Evolutionary conservation across 345 rosid genomes (phyloP).

Genomic region (Ailanthus altissimus): DNA sequence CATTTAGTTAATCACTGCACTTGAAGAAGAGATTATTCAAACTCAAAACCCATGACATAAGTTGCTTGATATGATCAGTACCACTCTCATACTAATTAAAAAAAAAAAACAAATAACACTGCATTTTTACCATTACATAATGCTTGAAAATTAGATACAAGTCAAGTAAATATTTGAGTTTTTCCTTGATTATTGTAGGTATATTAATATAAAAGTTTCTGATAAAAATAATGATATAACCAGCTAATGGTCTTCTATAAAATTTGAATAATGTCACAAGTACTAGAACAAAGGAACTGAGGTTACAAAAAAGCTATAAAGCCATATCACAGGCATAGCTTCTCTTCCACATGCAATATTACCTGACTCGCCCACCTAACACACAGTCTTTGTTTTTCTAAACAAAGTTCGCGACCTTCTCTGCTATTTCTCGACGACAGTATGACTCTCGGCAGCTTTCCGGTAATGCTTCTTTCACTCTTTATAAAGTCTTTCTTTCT

Average conservation of each 20-base stretch:
- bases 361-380: constrained; percentile 20
- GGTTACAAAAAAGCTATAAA: neutral
- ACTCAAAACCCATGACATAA: too few species aligned
- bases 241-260: constrained; percentile 26
- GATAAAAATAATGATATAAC: neutral
- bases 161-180: too few species aligned
- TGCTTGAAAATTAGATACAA: too few species aligned
- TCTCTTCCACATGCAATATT: neutral
- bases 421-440: neutral
- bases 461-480: constrained; percentile 29
- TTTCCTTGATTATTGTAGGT: too few species aligned
- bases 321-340: neutral
- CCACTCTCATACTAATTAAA: too few species aligned
- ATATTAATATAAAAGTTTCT: too few species aligned
- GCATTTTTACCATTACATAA: too few species aligned
- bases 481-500: neutral
- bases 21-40: too few species aligned
- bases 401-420: neutral
- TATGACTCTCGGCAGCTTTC: constrained; percentile 39
- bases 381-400: neutral
- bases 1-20: too few species aligned
- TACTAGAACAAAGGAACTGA: neutral
- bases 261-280: neutral
- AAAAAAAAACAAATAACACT: too few species aligned
- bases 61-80: too few species aligned